Evolutionary conservation across 306 rosid genomes (phyloP).

Genomic region (Carpinus fangiana): DNA sequence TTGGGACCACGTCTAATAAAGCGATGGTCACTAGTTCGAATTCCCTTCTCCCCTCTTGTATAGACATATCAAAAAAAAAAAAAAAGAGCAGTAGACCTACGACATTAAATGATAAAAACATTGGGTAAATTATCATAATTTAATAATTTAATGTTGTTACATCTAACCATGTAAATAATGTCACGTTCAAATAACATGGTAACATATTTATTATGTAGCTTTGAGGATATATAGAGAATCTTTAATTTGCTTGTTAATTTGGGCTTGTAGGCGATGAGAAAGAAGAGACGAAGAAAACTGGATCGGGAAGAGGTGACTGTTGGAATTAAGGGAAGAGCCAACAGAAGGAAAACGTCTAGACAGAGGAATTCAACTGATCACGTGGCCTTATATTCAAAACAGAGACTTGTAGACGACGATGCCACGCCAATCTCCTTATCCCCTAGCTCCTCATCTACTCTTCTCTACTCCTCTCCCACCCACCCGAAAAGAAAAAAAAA

Average conservation of each 20-base stretch:
- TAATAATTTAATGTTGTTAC: too few species aligned
- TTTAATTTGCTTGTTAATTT: not conserved
- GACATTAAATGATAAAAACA: too few species aligned
- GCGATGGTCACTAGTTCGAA: too few species aligned
- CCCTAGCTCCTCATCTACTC: constrained; percentile 10
- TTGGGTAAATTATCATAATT: too few species aligned
- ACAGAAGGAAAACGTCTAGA: not conserved
- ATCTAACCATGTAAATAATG: too few species aligned
- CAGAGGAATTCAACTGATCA: constrained; percentile 7
- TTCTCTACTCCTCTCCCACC: constrained; percentile 13
- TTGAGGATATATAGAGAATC: not conserved
- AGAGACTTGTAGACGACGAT: constrained; percentile 35
- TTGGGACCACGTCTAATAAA: too few species aligned
- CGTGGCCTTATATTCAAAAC: constrained; percentile 32
- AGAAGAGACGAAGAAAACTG: too few species aligned
- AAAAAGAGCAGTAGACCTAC: too few species aligned
- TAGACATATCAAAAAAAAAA: too few species aligned
- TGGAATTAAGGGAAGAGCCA: constrained; percentile 4
- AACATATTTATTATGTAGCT: too few species aligned
- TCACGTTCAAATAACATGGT: too few species aligned
- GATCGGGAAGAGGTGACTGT: not conserved
- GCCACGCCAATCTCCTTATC: constrained; percentile 53
- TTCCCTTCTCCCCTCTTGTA: too few species aligned
- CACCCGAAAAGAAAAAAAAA: not conserved
- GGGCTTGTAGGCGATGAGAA: not conserved